These are phyloP conservation scores for Penicillium diatomitis DNA, from an alignment of 495 filamentous ascomycete genomes.

Conservation along the genomic window DNA sequence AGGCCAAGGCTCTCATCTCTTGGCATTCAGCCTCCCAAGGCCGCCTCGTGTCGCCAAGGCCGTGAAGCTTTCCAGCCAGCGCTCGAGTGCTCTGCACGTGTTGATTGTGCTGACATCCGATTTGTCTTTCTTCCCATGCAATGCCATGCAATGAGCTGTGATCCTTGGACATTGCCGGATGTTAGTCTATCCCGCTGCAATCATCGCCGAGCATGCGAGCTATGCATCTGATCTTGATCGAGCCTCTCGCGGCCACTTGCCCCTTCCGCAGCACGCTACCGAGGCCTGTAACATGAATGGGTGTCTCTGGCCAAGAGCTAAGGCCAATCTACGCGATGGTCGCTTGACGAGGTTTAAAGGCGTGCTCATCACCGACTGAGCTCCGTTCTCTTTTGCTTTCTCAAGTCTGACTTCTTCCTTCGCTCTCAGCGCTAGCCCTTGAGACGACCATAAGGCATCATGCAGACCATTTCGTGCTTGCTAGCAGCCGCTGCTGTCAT, in stretches of 20 bases:
- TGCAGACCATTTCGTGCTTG: slow-evolving; percentile 15
- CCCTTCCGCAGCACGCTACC: too few relatives aligned
- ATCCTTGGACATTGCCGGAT: too few relatives aligned
- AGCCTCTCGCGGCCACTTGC: too few relatives aligned
- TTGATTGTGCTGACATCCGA: neutral
- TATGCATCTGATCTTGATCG: too few relatives aligned
- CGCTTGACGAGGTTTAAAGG: too few relatives aligned
- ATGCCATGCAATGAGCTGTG: neutral
- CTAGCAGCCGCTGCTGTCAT: slow-evolving; percentile 12
- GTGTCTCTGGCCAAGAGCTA: too few relatives aligned
- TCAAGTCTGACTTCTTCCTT: neutral
- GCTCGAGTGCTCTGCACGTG: slow-evolving; percentile 6
- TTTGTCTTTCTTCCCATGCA: neutral
- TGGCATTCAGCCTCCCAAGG: neutral
- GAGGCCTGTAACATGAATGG: too few relatives aligned
- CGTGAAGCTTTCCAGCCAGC: slow-evolving; percentile 4
- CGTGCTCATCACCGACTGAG: too few relatives aligned
- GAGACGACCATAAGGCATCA: slow-evolving; percentile 7
- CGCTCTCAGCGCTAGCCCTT: too few relatives aligned
- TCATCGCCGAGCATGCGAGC: too few relatives aligned
- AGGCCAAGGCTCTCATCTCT: neutral
- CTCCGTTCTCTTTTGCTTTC: neutral
- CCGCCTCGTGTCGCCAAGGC: slow-evolving; percentile 4
- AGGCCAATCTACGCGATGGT: too few relatives aligned
- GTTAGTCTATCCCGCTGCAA: too few relatives aligned